Conservation (phyloP, 2,329 filamentous ascomycete species). For the Aspergillus pseudoterreus region DNA sequence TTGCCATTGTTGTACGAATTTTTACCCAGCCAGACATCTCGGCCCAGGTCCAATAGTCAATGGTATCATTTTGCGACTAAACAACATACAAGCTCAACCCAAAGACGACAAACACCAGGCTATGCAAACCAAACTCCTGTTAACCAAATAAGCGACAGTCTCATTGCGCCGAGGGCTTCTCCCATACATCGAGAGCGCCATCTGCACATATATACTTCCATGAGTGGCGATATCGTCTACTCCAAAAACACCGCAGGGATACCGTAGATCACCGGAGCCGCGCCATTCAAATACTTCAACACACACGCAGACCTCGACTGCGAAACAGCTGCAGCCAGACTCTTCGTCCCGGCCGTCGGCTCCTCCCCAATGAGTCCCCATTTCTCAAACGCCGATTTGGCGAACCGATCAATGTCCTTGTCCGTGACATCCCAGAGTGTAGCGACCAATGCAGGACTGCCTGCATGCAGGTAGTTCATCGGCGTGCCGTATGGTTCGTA, state of each 20-base stretch:
- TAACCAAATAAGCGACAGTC: neutral
- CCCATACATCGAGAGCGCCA: too few species aligned
- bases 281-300: slow-evolving; percentile 87
- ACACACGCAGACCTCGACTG: slow-evolving; percentile 74
- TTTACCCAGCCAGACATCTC: neutral
- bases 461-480: slow-evolving; percentile 86
- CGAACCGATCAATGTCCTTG: slow-evolving; percentile 92
- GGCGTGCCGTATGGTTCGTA: slow-evolving; percentile 91
- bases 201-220: too few species aligned
- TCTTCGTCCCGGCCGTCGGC: slow-evolving; percentile 29
- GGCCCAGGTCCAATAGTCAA: too few species aligned
- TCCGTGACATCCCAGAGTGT: slow-evolving; percentile 98
- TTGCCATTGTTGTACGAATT: too few species aligned
- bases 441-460: slow-evolving; percentile 79
- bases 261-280: slow-evolving; percentile 90
- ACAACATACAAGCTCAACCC: neutral
- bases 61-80: neutral
- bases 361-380: slow-evolving; percentile 71
- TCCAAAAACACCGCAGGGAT: slow-evolving; percentile 76
- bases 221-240: slow-evolving; percentile 11
- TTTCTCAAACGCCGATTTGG: slow-evolving; percentile 70
- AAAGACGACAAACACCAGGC: slow-evolving; percentile 1
- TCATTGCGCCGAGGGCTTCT: too few species aligned
- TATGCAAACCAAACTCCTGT: neutral
- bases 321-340: slow-evolving; percentile 76